Percentiles rank a stretch among this genome's conserved stretches.
phyloP scores from a whole-genome alignment of 768 basidiomycete species.

The Amanita polypyramis region DNA sequence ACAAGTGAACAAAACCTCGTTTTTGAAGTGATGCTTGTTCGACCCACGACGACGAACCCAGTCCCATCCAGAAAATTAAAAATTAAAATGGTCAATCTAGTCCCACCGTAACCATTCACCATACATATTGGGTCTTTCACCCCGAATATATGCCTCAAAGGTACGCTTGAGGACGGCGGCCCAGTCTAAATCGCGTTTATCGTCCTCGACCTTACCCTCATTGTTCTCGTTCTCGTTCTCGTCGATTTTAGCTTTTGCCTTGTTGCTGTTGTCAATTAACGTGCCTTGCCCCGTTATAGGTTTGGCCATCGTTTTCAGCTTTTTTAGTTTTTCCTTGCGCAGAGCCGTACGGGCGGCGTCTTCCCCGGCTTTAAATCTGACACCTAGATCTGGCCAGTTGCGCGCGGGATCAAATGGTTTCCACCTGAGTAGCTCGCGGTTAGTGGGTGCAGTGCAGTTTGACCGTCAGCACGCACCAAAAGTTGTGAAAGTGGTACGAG shows the following conservation, averaged over 20 bases:
- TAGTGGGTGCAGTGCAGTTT: neutral
- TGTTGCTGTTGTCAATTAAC: neutral
- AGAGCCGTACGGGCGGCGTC: conserved; percentile 41
- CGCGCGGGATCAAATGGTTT: conserved; percentile 81
- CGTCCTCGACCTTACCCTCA: conserved; percentile 34
- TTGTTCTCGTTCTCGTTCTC: conserved; percentile 12
- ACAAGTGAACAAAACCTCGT: too few species aligned
- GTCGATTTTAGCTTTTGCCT: neutral
- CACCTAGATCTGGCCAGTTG: conserved; percentile 87
- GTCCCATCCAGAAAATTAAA: neutral
- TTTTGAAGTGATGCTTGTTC: too few species aligned
- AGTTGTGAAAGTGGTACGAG: conserved; percentile 93
- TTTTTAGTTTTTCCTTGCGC: conserved; percentile 6
- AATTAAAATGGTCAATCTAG: neutral
- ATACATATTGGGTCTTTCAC: conserved; percentile 88
- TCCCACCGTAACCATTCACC: conserved; percentile 58
- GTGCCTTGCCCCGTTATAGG: neutral
- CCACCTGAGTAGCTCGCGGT: conserved; percentile 52
- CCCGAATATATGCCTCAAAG: conserved; percentile 85
- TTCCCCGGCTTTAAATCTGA: conserved; percentile 68
- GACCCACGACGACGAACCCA: too few species aligned
- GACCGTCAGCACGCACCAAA: conserved; percentile 45
- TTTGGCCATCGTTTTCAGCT: neutral
- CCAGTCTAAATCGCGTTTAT: conserved; percentile 80
- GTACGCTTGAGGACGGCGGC: conserved; percentile 84